These are phyloP conservation scores for Blastobotrys arbuscula DNA, from an alignment of 1,139 yeast species.

Conservation along the genomic window DNA sequence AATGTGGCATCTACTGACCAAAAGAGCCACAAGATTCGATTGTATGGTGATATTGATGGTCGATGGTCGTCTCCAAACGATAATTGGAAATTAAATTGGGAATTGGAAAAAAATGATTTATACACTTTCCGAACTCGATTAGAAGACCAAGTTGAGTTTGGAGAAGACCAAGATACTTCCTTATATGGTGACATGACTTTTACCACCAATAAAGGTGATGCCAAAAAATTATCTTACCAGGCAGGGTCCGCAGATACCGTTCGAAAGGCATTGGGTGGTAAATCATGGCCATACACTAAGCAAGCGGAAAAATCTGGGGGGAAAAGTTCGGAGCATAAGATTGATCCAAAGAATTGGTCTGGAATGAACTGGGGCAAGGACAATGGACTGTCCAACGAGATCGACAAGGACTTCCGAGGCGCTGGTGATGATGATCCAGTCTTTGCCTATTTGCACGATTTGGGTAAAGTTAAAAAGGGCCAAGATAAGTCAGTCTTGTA, in stretches of 20 bases:
- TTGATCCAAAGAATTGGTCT: not conserved
- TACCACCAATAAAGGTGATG: conserved; percentile 1
- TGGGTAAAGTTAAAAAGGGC: not conserved
- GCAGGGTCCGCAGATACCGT: conserved; percentile 1
- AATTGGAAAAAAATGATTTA: not conserved
- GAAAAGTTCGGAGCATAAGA: conserved; percentile 5
- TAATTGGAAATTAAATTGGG: not conserved
- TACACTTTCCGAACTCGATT: not conserved
- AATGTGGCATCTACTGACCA: not conserved
- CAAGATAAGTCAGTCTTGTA: conserved; percentile 1
- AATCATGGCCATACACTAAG: not conserved
- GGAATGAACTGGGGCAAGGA: not conserved
- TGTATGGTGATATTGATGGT: conserved; percentile 9
- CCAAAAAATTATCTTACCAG: conserved; percentile 1
- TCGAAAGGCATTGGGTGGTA: not conserved
- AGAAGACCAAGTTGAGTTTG: conserved; percentile 3
- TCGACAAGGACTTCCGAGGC: conserved; percentile 7
- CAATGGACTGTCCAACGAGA: not conserved
- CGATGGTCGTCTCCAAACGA: not conserved
- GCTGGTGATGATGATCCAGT: conserved; percentile 4
- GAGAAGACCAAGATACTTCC: conserved; percentile 3
- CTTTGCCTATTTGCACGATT: conserved; percentile 7
- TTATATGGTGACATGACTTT: conserved; percentile 8
- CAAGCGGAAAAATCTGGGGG: conserved; percentile 2
- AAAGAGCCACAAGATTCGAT: not conserved